Conservation (phyloP, 2,329 filamentous ascomycete species). For the Delphinella strobiligena region DNA sequence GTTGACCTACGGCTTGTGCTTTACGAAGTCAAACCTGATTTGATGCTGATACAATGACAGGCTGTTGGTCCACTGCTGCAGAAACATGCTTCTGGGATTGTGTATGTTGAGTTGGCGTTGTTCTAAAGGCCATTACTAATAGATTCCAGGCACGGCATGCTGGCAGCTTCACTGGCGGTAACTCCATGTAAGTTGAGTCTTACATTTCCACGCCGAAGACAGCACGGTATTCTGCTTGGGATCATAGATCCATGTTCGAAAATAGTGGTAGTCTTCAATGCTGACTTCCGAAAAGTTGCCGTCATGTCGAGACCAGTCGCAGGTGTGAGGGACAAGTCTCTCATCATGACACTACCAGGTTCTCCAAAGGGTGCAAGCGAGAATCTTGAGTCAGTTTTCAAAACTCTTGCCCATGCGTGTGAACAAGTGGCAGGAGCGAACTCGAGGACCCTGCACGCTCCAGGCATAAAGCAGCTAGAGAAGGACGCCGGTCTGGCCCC, state of each 20-base stretch:
- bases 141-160: slow-evolving; percentile 67
- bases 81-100: slow-evolving; percentile 74
- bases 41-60: no score
- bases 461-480: slow-evolving; percentile 75
- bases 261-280: slow-evolving; percentile 4
- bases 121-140: not conserved
- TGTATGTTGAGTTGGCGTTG: slow-evolving; percentile 32
- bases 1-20: not conserved
- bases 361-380: slow-evolving; percentile 93
- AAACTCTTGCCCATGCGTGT: slow-evolving; percentile 91
- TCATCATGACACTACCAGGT: slow-evolving; percentile 83
- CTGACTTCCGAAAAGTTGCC: slow-evolving; percentile 51
- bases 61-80: slow-evolving; percentile 70
- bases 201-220: not conserved
- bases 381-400: slow-evolving; percentile 79
- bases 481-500: slow-evolving; percentile 57
- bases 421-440: slow-evolving; percentile 73
- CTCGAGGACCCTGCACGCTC: slow-evolving; percentile 66
- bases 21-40: no score
- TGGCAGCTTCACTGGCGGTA: slow-evolving; percentile 68
- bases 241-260: not conserved
- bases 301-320: slow-evolving; percentile 94
- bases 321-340: slow-evolving; percentile 65
- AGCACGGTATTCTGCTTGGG: not conserved
- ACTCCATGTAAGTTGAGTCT: slow-evolving; percentile 64